Base-by-base conservation (phyloP, 805 yeast species). In the Pichia thaimueangensis region DNA sequence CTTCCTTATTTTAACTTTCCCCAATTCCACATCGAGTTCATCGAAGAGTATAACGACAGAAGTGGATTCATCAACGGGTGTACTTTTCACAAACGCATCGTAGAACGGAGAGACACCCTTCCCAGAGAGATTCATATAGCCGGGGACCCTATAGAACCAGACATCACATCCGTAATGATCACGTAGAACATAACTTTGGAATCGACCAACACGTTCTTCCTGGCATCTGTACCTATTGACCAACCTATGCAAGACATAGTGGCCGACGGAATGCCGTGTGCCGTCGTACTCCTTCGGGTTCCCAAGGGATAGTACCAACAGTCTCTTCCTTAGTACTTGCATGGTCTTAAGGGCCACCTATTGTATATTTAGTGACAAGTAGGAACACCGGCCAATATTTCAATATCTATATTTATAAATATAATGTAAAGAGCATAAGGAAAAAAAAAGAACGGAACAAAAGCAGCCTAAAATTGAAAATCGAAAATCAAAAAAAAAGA, bases 181-280 rank as follows among this genome's bases (percentile, higher is more conserved):
- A 6, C 16, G 36, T 4, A 35, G 17, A 15, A 39, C 40, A 13
- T 25, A 12, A 10, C 34, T 12, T 21, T 38, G 39, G 17, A 15
- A 43, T 10, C 29, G 34, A 5, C 34, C 35, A 22, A 39, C 32
- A 32, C 31, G 30, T n/a, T 12, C 29, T 12, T 25, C 15, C 17
- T 15, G 30, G 27, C 38, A 23, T 21, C 20, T 10, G 11, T 30
- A 9, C 11, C 27, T 23, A 8, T 11, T n/a, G 10, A 41, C 17
- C 12, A 45, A 28, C 30, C 51, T 34, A 28, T 79, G 66, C 30
- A 79, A 62, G 29, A 78, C 57, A 37, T 70, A 57, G 48, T 84
- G 85, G 1, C 95, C 96, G 0, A 80, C 86, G 45, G 82, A 86
- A 56, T 87, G 96, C 28, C 95, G 66, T 0, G 95, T 83, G 6